Base-by-base conservation (phyloP, 2,329 filamentous ascomycete genomes). In the Aspergillus costaricaensis region DNA sequence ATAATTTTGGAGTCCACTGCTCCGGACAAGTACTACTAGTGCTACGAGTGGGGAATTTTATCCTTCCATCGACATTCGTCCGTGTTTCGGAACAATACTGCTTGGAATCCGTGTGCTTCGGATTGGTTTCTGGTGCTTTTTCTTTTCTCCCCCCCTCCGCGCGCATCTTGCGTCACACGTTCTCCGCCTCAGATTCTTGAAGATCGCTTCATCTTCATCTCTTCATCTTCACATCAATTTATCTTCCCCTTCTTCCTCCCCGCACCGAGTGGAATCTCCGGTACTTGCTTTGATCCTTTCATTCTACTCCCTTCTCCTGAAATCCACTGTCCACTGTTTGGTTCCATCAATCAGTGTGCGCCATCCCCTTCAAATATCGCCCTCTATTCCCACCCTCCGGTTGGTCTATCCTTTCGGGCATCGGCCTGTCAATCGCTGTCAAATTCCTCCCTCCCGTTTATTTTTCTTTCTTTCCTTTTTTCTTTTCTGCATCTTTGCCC, bases 391-490 rank as follows among this genome's bases (percentile, higher is more conserved):
- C 43, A 9, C 39, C 21, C 21, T 30, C 32, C 55, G 21, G 47
- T 48, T 57, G 55, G 55, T 48, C 47, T 57, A 38, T 51, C 32
- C 23, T 36, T 41, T 57, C 32, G 49, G 55, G 55, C 47, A 30
- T 51, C 55, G 41, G 19, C 30, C 59, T 47, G 12, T 55, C 57
- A 39, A 54, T 44, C 30, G 43, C 55, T 43, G 30, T 47, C 56
- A 23, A 32, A 32, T 30, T 30, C 12, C 10, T 14, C 32, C 32
- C 32, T 36, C 15, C 10, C 32, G 12, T 36, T 36, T 36, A 5
- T 36, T 36, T 36, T 36, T 36, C 32, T 36, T 36, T 14, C 32
- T 36, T 36, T 36, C 30, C 12, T 50, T 51, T 36, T 19, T 51
- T 52, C 30, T 57, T 49, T 39, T 43, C 38, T 55, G 25, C 38